phyloP scores from a whole-genome alignment of 306 rosid genomes.

The Dryas drummondii region DNA sequence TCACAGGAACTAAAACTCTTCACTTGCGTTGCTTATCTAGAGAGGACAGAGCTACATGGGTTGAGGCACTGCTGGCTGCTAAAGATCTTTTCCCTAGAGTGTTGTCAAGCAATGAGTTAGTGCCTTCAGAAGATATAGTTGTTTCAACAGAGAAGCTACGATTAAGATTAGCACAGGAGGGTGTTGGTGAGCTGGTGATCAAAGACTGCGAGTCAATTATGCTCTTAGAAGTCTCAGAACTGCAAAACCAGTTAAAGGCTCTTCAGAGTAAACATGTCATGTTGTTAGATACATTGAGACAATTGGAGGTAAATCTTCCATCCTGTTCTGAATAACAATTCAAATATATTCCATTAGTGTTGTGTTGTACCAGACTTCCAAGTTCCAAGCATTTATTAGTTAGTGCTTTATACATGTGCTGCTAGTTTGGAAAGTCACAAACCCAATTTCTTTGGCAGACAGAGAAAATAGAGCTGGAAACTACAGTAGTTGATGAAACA shows the following conservation, averaged over 20 bases:
- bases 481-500: slow-evolving; percentile 98
- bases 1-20: slow-evolving; percentile 95
- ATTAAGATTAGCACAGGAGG: slow-evolving; percentile 70
- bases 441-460: slow-evolving; percentile 50
- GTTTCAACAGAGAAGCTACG: slow-evolving; percentile 93
- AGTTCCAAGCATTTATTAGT: background rate
- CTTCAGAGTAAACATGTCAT: slow-evolving; percentile 78
- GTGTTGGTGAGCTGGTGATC: slow-evolving; percentile 63
- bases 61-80: slow-evolving; percentile 81
- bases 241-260: slow-evolving; percentile 69
- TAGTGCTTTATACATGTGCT: background rate
- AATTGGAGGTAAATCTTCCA: slow-evolving; percentile 68
- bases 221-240: slow-evolving; percentile 84
- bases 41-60: slow-evolving; percentile 88
- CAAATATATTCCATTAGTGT: background rate
- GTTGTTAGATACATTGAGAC: slow-evolving; percentile 80
- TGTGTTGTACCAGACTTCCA: background rate
- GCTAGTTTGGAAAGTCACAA: background rate
- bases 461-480: slow-evolving; percentile 96
- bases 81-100: slow-evolving; percentile 90
- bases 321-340: slow-evolving; percentile 5
- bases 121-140: slow-evolving; percentile 69
- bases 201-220: slow-evolving; percentile 85
- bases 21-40: slow-evolving; percentile 78
- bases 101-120: slow-evolving; percentile 69